These are phyloP conservation scores for Beauveria caledonica DNA, from an alignment of 2,329 filamentous ascomycete genomes.

Conservation along the genomic window DNA sequence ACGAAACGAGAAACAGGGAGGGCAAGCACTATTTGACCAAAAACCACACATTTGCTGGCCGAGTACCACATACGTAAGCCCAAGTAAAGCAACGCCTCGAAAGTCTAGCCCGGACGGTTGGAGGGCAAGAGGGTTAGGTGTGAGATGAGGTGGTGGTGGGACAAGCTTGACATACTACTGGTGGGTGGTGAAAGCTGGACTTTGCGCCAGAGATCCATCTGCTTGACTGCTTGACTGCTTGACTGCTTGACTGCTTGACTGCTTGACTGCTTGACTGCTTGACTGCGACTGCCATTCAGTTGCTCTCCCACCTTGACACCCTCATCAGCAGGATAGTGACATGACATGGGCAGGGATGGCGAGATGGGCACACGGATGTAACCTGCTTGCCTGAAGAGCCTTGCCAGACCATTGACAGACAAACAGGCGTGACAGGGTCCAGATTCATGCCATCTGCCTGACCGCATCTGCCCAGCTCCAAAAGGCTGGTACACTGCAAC, in stretches of 20 bases:
- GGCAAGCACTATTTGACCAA: slow-evolving; percentile 1
- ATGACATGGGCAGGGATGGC: slow-evolving; percentile 4
- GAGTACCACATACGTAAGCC: slow-evolving; percentile 9
- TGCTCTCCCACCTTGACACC: not conserved
- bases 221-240: not conserved
- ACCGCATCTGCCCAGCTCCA: slow-evolving; percentile 3
- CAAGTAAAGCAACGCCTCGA: not conserved
- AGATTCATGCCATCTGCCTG: slow-evolving; percentile 10
- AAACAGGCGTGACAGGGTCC: not conserved
- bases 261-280: no score
- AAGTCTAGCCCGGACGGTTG: not conserved
- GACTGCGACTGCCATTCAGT: not conserved
- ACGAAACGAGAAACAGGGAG: slow-evolving; percentile 5
- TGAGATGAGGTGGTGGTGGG: slow-evolving; percentile 4
- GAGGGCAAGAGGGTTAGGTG: not conserved
- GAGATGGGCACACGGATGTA: slow-evolving; percentile 2
- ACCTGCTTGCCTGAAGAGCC: not conserved
- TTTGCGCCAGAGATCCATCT: not conserved
- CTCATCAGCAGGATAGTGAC: not conserved
- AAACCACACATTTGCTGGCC: not conserved
- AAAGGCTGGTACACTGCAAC: not conserved
- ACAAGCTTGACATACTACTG: not conserved
- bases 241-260: no score
- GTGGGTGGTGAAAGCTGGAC: not conserved
- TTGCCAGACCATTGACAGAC: not conserved